A percentile compares a stretch with the other conserved stretches of the same genome.
These are phyloP conservation scores for Candida neerlandica DNA, from an alignment of 1,139 yeast genomes.

Conservation along the genomic window DNA sequence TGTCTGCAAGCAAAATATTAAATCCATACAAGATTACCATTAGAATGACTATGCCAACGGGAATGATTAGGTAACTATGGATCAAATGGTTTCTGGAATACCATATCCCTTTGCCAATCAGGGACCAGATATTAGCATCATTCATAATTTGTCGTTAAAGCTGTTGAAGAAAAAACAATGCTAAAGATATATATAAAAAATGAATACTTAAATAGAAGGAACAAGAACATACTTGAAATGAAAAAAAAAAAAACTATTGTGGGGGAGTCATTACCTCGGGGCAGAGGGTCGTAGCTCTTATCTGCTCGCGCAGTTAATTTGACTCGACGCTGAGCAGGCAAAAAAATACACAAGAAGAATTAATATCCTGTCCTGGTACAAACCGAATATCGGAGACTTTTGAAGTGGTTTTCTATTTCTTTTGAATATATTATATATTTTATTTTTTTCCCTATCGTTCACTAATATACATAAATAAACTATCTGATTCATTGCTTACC, in stretches of 20 bases:
- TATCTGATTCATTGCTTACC: background rate
- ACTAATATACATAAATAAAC: background rate
- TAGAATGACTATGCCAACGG: constrained; percentile 37
- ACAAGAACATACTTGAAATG: too few relatives aligned
- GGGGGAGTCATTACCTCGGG: background rate
- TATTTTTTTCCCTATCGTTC: background rate
- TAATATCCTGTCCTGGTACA: too few relatives aligned
- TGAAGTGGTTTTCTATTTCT: too few relatives aligned
- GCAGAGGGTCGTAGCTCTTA: background rate
- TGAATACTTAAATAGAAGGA: too few relatives aligned
- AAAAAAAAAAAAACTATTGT: background rate
- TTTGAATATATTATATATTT: background rate
- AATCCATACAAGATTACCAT: constrained; percentile 61
- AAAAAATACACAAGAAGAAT: too few relatives aligned
- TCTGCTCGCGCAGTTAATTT: background rate
- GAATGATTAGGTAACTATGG: constrained; percentile 38
- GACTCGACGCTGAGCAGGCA: too few relatives aligned
- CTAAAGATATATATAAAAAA: background rate
- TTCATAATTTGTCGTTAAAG: background rate
- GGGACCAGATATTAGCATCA: constrained; percentile 3
- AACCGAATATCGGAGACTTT: background rate
- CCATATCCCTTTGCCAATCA: constrained; percentile 26
- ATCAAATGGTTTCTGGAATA: constrained; percentile 34
- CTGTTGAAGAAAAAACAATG: background rate
- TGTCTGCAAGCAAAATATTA: constrained; percentile 50